Evolutionary conservation across 140 eudicot genomes (phyloP).

Genomic region (Ambrosia hybrid): DNA sequence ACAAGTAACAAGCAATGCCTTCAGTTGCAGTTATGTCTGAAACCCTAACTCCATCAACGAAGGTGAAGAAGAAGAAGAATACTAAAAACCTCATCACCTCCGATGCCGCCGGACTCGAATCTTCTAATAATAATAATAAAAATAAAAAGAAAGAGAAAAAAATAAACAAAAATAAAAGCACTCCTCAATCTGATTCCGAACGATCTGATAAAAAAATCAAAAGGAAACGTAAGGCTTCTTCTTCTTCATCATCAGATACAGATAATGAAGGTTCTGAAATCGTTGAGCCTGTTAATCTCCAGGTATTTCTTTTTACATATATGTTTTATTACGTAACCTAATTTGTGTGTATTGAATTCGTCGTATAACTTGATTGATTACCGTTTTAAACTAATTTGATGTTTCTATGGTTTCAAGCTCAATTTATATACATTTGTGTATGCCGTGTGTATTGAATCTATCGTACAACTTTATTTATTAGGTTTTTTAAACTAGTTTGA

Average conservation of each 20-base stretch:
- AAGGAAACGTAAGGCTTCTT: conserved; percentile 51
- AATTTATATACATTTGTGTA: no score
- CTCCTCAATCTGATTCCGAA: conserved; percentile 24
- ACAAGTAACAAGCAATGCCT: conserved; percentile 32
- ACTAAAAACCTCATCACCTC: conserved; percentile 32
- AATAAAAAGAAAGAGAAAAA: conserved; percentile 22
- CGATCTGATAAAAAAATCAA: conserved; percentile 26
- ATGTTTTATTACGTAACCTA: no score
- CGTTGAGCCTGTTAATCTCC: conserved; percentile 47
- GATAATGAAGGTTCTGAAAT: conserved; percentile 48
- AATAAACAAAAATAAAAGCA: conserved; percentile 28
- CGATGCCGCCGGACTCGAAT: conserved; percentile 35
- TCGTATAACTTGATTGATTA: no score
- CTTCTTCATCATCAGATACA: conserved; percentile 5
- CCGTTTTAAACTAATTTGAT: no score
- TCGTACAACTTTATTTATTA: no score
- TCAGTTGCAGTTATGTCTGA: conserved; percentile 33
- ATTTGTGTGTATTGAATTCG: no score
- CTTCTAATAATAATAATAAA: conserved; percentile 4
- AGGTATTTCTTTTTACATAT: conserved; percentile 14
- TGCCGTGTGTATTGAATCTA: no score
- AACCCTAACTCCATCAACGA: conserved; percentile 31
- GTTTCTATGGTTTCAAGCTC: no score
- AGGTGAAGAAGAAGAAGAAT: conserved; percentile 50
- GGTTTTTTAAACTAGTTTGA: no score